A percentile compares a stretch with the other conserved stretches of the same genome.
Conservation (phyloP, 2,329 filamentous ascomycete genomes). For the Blastomyces gilchristii region DNA sequence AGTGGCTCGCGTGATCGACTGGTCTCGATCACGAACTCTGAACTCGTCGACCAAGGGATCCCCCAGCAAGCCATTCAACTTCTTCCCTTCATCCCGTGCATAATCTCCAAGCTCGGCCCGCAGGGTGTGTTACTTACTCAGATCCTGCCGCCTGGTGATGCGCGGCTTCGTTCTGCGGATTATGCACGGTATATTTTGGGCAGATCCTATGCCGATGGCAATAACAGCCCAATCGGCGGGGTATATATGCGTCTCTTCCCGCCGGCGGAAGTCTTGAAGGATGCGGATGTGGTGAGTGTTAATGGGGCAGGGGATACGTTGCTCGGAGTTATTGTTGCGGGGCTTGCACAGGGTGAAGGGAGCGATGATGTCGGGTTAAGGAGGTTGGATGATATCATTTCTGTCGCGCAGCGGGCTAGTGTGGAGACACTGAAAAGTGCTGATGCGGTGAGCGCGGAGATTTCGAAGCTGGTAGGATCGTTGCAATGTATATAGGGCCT, state of each 20-base stretch:
- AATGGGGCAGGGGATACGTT: conserved; percentile 95
- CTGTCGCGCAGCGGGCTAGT: conserved; percentile 71
- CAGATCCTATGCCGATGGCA: conserved; percentile 43
- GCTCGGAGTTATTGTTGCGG: conserved; percentile 72
- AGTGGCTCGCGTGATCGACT: conserved; percentile 60
- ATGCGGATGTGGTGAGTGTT: conserved; percentile 66
- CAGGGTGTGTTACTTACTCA: conserved; percentile 66
- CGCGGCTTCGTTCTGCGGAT: conserved; percentile 52
- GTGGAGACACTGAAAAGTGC: conserved; percentile 64
- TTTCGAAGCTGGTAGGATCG: conserved; percentile 18
- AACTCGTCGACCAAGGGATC: conserved; percentile 67
- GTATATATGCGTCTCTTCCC: conserved; percentile 75
- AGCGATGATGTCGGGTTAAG: conserved; percentile 31
- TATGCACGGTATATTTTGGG: conserved; percentile 62
- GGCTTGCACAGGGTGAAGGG: conserved; percentile 50
- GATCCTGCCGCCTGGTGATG: conserved; percentile 57
- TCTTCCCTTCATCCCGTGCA: conserved; percentile 74
- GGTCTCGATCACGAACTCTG: conserved; percentile 52
- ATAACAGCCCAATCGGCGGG: conserved; percentile 34
- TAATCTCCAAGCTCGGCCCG: conserved; percentile 73
- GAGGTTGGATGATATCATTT: conserved; percentile 53
- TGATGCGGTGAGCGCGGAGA: conserved; percentile 52
- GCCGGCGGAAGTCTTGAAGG: conserved; percentile 50
- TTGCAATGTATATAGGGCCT: conserved; percentile 6
- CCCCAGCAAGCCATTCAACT: conserved; percentile 76